These are phyloP conservation scores for Rhizopogon vulgaris DNA, from an alignment of 768 basidiomycete genomes.

Conservation along the genomic window DNA sequence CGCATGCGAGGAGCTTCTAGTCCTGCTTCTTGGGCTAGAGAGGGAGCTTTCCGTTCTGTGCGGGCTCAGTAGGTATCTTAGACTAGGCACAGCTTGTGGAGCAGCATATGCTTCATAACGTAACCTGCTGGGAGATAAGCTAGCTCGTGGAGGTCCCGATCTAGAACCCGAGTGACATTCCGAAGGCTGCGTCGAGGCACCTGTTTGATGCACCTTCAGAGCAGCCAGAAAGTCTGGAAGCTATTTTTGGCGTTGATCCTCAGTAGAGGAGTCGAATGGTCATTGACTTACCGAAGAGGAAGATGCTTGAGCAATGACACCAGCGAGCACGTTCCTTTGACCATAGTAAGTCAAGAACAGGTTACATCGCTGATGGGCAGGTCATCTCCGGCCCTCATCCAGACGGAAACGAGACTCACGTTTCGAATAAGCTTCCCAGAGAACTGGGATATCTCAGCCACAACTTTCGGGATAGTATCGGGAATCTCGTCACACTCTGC, in stretches of 20 bases:
- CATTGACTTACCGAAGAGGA: constrained; percentile 49
- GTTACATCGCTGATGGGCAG: constrained; percentile 51
- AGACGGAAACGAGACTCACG: constrained; percentile 30
- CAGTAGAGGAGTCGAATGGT: constrained; percentile 1
- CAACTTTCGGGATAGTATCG: constrained; percentile 32
- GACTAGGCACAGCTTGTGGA: constrained; percentile 45
- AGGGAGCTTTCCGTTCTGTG: constrained; percentile 27
- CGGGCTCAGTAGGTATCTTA: constrained; percentile 29
- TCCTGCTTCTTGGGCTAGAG: constrained; percentile 29
- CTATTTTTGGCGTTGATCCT: constrained; percentile 29
- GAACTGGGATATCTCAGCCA: constrained; percentile 37
- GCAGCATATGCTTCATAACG: constrained; percentile 68
- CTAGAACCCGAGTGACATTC: background rate
- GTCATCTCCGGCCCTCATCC: background rate
- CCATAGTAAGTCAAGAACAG: constrained; percentile 52
- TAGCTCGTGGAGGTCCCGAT: constrained; percentile 17
- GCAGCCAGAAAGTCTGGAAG: constrained; percentile 65
- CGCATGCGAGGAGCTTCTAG: constrained; percentile 25
- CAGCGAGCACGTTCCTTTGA: constrained; percentile 38
- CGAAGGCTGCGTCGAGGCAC: constrained; percentile 7
- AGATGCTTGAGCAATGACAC: constrained; percentile 41
- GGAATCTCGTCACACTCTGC: constrained; percentile 54
- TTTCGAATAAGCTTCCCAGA: constrained; percentile 51
- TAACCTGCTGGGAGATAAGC: constrained; percentile 40
- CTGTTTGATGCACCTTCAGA: constrained; percentile 32